phyloP scores from a whole-genome alignment of 305 asterid species.

The Withania somnifera region DNA sequence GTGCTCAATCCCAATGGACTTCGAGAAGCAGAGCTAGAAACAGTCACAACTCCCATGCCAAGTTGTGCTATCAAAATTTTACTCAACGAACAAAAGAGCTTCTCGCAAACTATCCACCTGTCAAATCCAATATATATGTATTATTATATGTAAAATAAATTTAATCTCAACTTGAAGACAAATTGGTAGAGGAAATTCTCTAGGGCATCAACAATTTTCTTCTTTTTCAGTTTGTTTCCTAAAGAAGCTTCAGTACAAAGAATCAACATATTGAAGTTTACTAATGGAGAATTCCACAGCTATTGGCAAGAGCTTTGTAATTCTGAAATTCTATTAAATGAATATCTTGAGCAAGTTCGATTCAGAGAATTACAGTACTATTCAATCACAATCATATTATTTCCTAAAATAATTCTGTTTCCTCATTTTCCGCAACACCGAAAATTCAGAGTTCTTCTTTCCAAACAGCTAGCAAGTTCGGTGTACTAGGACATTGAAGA shows the following conservation, averaged over 20 bases:
- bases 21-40: constrained; percentile 64
- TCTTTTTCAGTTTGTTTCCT: neutral
- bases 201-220: neutral
- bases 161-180: neutral
- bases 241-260: neutral
- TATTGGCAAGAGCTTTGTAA: neutral
- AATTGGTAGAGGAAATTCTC: neutral
- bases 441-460: too few species aligned
- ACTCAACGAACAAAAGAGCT: neutral
- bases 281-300: neutral
- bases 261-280: neutral
- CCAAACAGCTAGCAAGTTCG: too few species aligned
- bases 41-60: constrained; percentile 84
- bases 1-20: constrained; percentile 52
- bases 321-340: neutral
- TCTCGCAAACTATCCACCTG: neutral
- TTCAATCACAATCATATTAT: neutral
- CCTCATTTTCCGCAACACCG: too few species aligned
- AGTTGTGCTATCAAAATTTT: neutral
- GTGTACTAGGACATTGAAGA: too few species aligned
- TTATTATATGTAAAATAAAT: neutral
- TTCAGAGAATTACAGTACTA: neutral
- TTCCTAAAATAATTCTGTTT: neutral
- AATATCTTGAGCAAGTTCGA: neutral
- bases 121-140: neutral